A percentile compares a stretch with the other conserved stretches of the same genome.
These are phyloP conservation scores for Mycena galericulata DNA, from an alignment of 768 basidiomycete genomes.

Conservation along the genomic window DNA sequence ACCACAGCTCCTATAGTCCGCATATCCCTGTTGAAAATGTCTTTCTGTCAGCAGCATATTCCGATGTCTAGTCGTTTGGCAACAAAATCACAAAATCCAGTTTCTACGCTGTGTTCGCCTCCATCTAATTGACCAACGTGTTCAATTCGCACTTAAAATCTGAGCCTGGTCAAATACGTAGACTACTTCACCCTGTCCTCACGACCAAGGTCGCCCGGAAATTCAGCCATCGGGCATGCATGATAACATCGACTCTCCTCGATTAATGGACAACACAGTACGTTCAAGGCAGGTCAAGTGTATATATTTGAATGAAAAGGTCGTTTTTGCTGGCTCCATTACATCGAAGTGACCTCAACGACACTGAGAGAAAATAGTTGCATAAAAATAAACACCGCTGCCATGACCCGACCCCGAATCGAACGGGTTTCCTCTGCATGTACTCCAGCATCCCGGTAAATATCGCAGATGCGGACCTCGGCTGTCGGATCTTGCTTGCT, in stretches of 20 bases:
- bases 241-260: conserved; percentile 38
- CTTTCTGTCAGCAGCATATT: conserved; percentile 65
- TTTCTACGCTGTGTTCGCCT: conserved; percentile 63
- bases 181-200: conserved; percentile 72
- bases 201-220: conserved; percentile 69
- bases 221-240: conserved; percentile 65
- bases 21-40: conserved; percentile 62
- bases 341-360: too few relatives aligned
- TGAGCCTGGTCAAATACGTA: conserved; percentile 74
- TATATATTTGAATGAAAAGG: too few relatives aligned
- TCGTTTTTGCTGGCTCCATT: too few relatives aligned
- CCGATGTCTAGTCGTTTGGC: conserved; percentile 68
- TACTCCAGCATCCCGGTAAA: too few relatives aligned
- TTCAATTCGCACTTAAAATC: conserved; percentile 61
- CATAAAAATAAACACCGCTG: too few relatives aligned
- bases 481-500: too few relatives aligned
- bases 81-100: conserved; percentile 64
- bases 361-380: too few relatives aligned
- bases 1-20: conserved; percentile 57
- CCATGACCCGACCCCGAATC: too few relatives aligned
- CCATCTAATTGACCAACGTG: conserved; percentile 49
- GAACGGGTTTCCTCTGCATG: too few relatives aligned
- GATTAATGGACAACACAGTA: conserved; percentile 65
- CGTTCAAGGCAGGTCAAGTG: too few relatives aligned
- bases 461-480: too few relatives aligned